phyloP scores from a whole-genome alignment of 768 basidiomycete species.

The Sutorius australiensis region DNA sequence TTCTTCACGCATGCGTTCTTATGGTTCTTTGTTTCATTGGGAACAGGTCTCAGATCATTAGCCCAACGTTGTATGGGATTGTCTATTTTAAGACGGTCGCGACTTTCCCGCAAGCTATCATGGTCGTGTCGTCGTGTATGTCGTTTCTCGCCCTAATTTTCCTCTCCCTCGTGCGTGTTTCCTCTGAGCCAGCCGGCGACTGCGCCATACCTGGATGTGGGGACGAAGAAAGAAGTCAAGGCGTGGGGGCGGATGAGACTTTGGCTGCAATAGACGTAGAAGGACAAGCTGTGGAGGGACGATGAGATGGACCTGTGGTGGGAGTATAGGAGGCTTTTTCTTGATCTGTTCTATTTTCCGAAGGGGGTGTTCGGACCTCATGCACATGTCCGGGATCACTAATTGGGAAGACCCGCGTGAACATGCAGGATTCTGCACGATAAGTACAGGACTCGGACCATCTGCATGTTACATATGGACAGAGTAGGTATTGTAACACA shows the following conservation, averaged over 20 bases:
- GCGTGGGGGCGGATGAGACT: neutral
- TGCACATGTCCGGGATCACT: too few relatives aligned
- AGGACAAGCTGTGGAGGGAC: neutral
- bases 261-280: slow-evolving; percentile 2
- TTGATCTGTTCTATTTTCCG: neutral
- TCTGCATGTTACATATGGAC: neutral
- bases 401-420: neutral
- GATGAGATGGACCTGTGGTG: neutral
- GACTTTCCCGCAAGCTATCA: slow-evolving; percentile 64
- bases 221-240: slow-evolving; percentile 5
- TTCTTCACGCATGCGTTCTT: neutral
- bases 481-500: neutral
- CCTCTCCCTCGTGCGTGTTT: slow-evolving; percentile 46
- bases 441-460: neutral
- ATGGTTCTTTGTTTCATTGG: neutral
- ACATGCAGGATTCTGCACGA: neutral
- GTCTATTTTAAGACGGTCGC: slow-evolving; percentile 71
- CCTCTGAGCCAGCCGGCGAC: slow-evolving; percentile 3
- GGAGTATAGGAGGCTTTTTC: neutral
- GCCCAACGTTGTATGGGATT: slow-evolving; percentile 69
- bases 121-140: slow-evolving; percentile 49
- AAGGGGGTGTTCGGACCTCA: neutral
- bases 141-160: slow-evolving; percentile 42
- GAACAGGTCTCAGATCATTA: slow-evolving; percentile 59
- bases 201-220: neutral